Base-by-base conservation (phyloP, 441 rosid species). In the Populus hybrid region DNA sequence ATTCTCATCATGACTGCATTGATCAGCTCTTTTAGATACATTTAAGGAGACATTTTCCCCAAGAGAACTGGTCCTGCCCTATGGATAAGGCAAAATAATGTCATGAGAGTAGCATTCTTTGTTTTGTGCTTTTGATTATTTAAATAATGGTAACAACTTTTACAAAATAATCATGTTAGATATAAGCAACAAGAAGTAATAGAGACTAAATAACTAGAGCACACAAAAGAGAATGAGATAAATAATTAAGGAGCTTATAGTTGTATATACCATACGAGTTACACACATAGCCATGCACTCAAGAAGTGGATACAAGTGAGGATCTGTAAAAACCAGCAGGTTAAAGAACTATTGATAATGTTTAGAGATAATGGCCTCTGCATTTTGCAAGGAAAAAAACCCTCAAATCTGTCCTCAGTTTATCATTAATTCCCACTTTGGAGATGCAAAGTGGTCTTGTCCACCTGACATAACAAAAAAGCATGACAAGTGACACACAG, bases 51-150 rank as follows among this genome's bases (percentile, higher is more conserved):
- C 85, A 84, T 89, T 92, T 79, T 76, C 87, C 73, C 97, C 90
- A 72, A 94, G 93, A 35, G 89, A 84, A 81, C 76, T 90, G 38
- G 92, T 87, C 77, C 81, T 90, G 70, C 91, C 85, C 98, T 95
- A 76, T 79, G 75, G 67, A 73, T 72, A 84, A 75, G 77, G 70
- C 57, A 78, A 76, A 81, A 74, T 70, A 77, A 81, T 65, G 70
- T 26, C 66, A 61, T 69, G 70, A 75, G 76, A 78, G 36, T 26
- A 57, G 64, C 63, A 57, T 24, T 46, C 6, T 72, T 59, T 67
- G 40, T 35, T 46, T 26, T 16, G 73, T 68, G 69, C 23, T 65
- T 64, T 59, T 18, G 8, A 34, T 10, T 68, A 65, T 42, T 70
- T 54, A 66, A 71, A 20, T 12, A 46, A 81, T 21, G 70, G 20